Evolutionary conservation across 2,329 filamentous ascomycete species (phyloP), one percentile per base, ranked within the genome.

Genomic region (Colletotrichum aenigma): DNA sequence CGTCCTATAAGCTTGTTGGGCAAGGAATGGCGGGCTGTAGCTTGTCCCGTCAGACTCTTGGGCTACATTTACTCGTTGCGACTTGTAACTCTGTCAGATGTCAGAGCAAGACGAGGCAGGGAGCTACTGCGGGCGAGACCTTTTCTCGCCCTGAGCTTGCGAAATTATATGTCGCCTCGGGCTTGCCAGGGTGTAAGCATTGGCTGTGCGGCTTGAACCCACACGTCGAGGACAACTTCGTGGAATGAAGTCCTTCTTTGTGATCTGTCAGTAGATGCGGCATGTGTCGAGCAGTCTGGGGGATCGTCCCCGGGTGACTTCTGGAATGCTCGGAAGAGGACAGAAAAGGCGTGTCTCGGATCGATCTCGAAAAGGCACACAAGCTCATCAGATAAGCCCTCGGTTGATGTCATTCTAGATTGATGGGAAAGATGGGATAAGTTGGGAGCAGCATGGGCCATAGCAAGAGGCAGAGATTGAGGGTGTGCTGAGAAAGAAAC

Each of bases 41-140:
- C 61, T 38, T 38, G 36, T 26, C 24, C 34, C 15, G 43, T 48
- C 69, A 61, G 18, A 66, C 64, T 75, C 70, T 58, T 60, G 21
- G 43, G 70, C 64, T 73, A 73, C 70, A 75, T 73, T 26, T 30
- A 48, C 32, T 68, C 43, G 64, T 73, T 75, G 70, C 64, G 70
- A 58, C 10, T 43, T 36, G n/a, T 48, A 73, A 68, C 56, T 64
- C 58, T 75, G 43, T 75, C 64, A 68, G 43, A 68, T 65, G 69
- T 68, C 73, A 73, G 70, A 62, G 48, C n/a, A 18, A 65, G 30
- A 72, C 64, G 26, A 61, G 32, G 62, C 64, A 74, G 28, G 60
- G 43, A 34, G n/a, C 34, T 21, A 36, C 8, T 71, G 67, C 64
- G 74, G 74, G 74, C 71, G 61, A 62, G 66, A 58, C 36, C 18